Percentiles rank a stretch among this genome's conserved stretches.
Conservation (phyloP, 345 rosid genomes). For the Physaria fendleri region DNA sequence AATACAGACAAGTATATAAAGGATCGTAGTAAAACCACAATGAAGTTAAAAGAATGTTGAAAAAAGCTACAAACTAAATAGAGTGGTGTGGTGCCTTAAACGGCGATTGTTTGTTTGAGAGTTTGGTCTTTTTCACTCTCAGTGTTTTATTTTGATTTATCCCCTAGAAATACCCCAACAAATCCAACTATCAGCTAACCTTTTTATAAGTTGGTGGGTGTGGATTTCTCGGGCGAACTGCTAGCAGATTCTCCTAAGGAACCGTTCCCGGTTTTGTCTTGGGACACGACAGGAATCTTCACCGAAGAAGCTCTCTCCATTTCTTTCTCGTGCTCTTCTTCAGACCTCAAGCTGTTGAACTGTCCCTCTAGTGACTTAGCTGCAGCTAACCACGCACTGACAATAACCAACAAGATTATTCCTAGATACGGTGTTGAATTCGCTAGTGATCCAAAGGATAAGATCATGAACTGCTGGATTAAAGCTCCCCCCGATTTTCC, state of each 20-base stretch:
- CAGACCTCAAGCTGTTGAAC: conserved; percentile 60
- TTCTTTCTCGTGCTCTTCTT: conserved; percentile 94
- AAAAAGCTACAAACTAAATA: conserved; percentile 2
- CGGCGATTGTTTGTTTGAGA: conserved; percentile 14
- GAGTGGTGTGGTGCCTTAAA: background rate
- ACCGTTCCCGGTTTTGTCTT: conserved; percentile 46
- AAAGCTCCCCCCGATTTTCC: conserved; percentile 97
- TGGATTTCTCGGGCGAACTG: conserved; percentile 17
- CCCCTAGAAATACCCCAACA: background rate
- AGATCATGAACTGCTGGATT: conserved; percentile 95
- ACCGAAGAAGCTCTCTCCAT: conserved; percentile 71
- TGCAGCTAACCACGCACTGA: conserved; percentile 76
- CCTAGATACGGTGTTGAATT: conserved; percentile 95
- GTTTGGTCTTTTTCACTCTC: conserved; percentile 13
- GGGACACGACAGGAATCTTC: conserved; percentile 60
- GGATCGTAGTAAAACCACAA: background rate
- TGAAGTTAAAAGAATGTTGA: background rate
- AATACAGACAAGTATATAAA: background rate
- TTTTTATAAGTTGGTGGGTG: conserved; percentile 22
- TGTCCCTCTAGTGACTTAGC: conserved; percentile 82
- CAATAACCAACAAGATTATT: conserved; percentile 65
- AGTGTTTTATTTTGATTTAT: conserved; percentile 3
- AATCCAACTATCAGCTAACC: background rate
- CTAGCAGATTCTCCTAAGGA: conserved; percentile 18
- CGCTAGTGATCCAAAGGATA: conserved; percentile 86